Conservation (phyloP, 805 yeast species). For the Ogataea henricii region DNA sequence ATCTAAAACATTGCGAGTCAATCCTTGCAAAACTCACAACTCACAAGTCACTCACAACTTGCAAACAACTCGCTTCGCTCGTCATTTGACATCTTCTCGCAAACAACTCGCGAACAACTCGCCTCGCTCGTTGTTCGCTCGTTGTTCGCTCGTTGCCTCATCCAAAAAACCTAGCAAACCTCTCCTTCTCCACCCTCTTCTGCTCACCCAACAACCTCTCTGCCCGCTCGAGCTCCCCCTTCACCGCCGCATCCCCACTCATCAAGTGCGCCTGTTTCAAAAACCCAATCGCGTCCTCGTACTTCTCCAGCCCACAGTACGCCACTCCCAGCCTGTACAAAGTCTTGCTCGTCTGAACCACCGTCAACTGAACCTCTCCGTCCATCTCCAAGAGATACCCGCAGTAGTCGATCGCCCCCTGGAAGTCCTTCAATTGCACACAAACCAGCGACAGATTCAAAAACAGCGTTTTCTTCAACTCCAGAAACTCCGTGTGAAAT, state of each 20-base stretch:
- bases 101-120: too few relatives aligned
- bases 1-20: too few relatives aligned
- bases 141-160: too few relatives aligned
- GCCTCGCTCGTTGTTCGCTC: not conserved
- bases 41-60: too few relatives aligned
- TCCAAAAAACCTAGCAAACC: slow-evolving; percentile 63
- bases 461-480: slow-evolving; percentile 50
- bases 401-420: slow-evolving; percentile 55
- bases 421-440: slow-evolving; percentile 50
- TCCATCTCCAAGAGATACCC: slow-evolving; percentile 57
- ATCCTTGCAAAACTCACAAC: too few relatives aligned
- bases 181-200: slow-evolving; percentile 53
- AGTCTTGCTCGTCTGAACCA: slow-evolving; percentile 29
- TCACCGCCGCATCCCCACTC: slow-evolving; percentile 51
- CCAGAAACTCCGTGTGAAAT: slow-evolving; percentile 49
- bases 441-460: slow-evolving; percentile 61
- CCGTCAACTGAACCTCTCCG: slow-evolving; percentile 23
- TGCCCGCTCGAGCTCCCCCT: slow-evolving; percentile 43
- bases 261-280: slow-evolving; percentile 43
- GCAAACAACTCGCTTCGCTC: too few relatives aligned
- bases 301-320: slow-evolving; percentile 43
- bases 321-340: slow-evolving; percentile 35
- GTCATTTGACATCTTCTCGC: too few relatives aligned
- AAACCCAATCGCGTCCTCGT: slow-evolving; percentile 50
- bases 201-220: slow-evolving; percentile 42